These are phyloP conservation scores for Arxiozyma telluris DNA, from an alignment of 1,139 yeast genomes.

Conservation along the genomic window DNA sequence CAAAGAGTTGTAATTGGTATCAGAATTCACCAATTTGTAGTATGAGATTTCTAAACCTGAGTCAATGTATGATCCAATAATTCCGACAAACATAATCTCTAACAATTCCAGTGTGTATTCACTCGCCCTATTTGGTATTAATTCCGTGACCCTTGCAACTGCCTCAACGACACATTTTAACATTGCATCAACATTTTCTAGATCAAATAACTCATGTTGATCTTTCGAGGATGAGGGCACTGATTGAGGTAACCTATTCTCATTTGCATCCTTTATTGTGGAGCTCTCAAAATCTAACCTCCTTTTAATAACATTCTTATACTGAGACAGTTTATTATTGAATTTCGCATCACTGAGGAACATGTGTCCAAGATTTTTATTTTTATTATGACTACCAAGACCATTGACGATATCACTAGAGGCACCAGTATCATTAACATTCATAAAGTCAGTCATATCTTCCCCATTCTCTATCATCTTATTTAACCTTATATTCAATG, in stretches of 20 bases:
- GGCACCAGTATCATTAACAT: constrained; percentile 6
- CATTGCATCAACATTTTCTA: constrained; percentile 51
- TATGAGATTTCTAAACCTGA: constrained; percentile 67
- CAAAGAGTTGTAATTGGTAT: constrained; percentile 35
- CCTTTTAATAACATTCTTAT: constrained; percentile 34
- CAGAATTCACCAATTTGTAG: constrained; percentile 34
- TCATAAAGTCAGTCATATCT: constrained; percentile 5
- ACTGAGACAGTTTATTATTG: constrained; percentile 31
- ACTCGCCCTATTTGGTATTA: constrained; percentile 55
- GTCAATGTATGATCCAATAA: constrained; percentile 68
- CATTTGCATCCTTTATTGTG: background rate
- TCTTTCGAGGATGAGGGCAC: constrained; percentile 6
- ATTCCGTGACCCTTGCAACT: constrained; percentile 66
- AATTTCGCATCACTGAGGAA: constrained; percentile 5
- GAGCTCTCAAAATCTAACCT: constrained; percentile 31
- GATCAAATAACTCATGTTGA: constrained; percentile 33
- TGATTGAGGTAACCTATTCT: background rate
- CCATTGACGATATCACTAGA: background rate
- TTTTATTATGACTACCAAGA: background rate
- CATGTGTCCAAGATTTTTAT: background rate
- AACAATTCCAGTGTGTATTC: constrained; percentile 59
- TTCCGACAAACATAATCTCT: constrained; percentile 57
- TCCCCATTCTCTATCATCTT: constrained; percentile 13
- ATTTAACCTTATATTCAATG: constrained; percentile 35
- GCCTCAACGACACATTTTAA: constrained; percentile 72